Conservation (phyloP, 1,284 basidiomycete genomes). For the Grifola frondosa region DNA sequence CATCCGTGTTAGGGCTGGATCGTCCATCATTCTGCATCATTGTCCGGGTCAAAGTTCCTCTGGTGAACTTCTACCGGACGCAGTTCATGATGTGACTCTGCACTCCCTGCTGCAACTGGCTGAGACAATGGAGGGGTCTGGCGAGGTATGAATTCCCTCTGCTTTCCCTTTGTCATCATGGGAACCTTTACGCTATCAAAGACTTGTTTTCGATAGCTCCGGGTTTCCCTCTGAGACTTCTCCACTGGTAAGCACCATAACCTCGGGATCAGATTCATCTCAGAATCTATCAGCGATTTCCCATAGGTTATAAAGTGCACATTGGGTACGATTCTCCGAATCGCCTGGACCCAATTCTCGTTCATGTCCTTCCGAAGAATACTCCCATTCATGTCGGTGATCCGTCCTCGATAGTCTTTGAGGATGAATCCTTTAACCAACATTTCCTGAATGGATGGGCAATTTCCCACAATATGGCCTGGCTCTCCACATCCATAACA, state of each 20-base stretch:
- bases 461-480: conserved; percentile 2
- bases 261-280: neutral
- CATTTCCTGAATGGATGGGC: neutral
- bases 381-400: neutral
- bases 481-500: conserved; percentile 3
- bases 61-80: neutral
- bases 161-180: conserved; percentile 1
- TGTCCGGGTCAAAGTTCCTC: neutral
- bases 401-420: neutral
- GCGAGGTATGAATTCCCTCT: neutral
- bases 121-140: neutral
- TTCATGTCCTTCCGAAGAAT: neutral
- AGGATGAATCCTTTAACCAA: neutral
- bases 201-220: conserved; percentile 2
- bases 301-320: neutral
- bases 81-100: neutral
- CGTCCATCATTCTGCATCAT: conserved; percentile 2
- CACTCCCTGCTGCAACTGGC: neutral
- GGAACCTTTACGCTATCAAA: neutral
- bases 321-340: neutral
- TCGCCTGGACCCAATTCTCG: conserved; percentile 1
- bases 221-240: neutral
- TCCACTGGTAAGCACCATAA: neutral
- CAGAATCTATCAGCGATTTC: neutral
- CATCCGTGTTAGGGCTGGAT: conserved; percentile 1